Evolutionary conservation across 1,284 basidiomycete genomes (phyloP).

Genomic region (Ustilago sp.): DNA sequence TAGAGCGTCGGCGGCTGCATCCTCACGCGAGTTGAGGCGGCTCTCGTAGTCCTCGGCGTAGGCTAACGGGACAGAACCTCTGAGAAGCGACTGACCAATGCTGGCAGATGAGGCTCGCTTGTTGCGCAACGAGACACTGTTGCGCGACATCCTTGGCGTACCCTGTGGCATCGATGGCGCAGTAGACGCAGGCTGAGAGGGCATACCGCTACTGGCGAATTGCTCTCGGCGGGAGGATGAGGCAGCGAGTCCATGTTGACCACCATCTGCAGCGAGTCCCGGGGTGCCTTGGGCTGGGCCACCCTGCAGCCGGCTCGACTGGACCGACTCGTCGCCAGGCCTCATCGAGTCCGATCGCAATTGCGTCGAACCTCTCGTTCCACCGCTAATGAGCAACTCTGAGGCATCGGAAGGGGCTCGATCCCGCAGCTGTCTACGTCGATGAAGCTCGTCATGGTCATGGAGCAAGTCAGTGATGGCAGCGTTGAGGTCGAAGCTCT

Average conservation of each 20-base stretch:
- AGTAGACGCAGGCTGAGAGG: conserved; percentile 9
- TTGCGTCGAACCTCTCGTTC: conserved; percentile 11
- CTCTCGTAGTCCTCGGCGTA: conserved; percentile 53
- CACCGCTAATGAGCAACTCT: conserved; percentile 9
- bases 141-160: conserved; percentile 30
- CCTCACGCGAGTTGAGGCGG: conserved; percentile 72
- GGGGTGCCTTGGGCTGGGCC: conserved; percentile 9
- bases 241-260: conserved; percentile 9
- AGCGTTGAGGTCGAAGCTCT: conserved; percentile 62
- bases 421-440: conserved; percentile 40
- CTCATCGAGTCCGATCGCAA: conserved; percentile 22
- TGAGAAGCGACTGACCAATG: conserved; percentile 65
- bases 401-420: conserved; percentile 36
- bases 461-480: conserved; percentile 63
- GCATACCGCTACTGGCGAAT: conserved; percentile 23
- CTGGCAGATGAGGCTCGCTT: conserved; percentile 72
- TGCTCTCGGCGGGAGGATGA: conserved; percentile 29
- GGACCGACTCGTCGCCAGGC: conserved; percentile 20
- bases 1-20: conserved; percentile 88
- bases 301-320: background rate
- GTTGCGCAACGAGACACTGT: conserved; percentile 38
- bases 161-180: conserved; percentile 11
- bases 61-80: conserved; percentile 57
- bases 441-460: conserved; percentile 55
- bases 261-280: conserved; percentile 8